These are phyloP conservation scores for Pseudonitzschia delicatissima DNA, from an alignment of 108 stramenopile genomes.

Conservation along the genomic window DNA sequence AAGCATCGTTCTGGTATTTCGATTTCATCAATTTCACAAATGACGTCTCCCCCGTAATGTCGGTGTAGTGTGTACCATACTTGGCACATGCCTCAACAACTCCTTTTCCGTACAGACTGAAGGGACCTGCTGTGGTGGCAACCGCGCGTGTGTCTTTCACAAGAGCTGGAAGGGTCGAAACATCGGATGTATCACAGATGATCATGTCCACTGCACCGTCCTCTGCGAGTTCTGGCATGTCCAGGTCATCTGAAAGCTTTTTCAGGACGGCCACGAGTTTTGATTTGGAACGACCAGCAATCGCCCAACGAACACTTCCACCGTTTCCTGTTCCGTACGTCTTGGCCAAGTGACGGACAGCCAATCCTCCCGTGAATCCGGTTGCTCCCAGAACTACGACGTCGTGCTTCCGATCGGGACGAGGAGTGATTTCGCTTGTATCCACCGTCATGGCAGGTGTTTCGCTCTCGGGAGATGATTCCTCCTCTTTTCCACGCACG, in stretches of 20 bases:
- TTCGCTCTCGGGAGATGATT: too few species aligned
- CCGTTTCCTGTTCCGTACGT: constrained; percentile 30
- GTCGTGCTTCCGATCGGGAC: constrained; percentile 64
- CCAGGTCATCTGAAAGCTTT: constrained; percentile 38
- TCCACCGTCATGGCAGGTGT: not conserved
- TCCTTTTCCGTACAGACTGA: constrained; percentile 62
- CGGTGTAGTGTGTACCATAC: constrained; percentile 86
- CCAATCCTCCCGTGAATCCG: constrained; percentile 84
- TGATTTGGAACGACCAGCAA: constrained; percentile 57
- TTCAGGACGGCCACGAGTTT: constrained; percentile 47
- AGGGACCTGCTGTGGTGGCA: constrained; percentile 90
- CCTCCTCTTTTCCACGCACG: not conserved
- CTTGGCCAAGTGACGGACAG: constrained; percentile 61
- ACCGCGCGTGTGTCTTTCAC: constrained; percentile 72
- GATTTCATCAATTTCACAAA: constrained; percentile 85
- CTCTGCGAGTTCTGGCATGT: constrained; percentile 22
- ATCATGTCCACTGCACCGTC: constrained; percentile 32
- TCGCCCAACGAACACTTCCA: constrained; percentile 67
- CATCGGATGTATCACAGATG: constrained; percentile 59
- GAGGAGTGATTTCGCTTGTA: constrained; percentile 29
- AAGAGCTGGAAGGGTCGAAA: constrained; percentile 52
- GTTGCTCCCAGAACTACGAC: constrained; percentile 83
- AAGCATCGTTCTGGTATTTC: constrained; percentile 54
- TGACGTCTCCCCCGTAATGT: constrained; percentile 89
- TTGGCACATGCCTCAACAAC: constrained; percentile 85